phyloP scores from a whole-genome alignment of 169 alveolate species.

The Babesia caballi region DNA sequence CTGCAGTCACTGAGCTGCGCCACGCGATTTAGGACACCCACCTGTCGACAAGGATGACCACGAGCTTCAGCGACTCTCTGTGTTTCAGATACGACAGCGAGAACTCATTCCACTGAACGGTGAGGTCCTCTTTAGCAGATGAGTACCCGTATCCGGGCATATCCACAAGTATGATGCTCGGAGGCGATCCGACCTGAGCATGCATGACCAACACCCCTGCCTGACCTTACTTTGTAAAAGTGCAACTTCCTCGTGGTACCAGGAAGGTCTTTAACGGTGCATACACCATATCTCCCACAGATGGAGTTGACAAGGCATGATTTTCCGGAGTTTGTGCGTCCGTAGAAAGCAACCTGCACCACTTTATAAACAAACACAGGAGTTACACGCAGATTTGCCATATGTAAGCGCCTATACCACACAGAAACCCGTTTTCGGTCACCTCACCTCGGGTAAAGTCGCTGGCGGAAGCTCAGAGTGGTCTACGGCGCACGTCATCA shows the following conservation, averaged over 20 bases:
- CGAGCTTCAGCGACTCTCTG: slow-evolving; percentile 67
- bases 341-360: slow-evolving; percentile 72
- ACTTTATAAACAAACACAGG: background rate
- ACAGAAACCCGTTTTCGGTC: too few relatives aligned
- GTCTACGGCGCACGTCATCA: slow-evolving; percentile 33
- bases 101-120: slow-evolving; percentile 72
- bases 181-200: slow-evolving; percentile 69
- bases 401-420: too few relatives aligned
- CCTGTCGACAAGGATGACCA: slow-evolving; percentile 70
- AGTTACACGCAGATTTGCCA: too few relatives aligned
- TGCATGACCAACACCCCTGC: background rate
- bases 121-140: slow-evolving; percentile 64
- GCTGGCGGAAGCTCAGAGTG: slow-evolving; percentile 26
- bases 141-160: slow-evolving; percentile 79
- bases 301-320: slow-evolving; percentile 74
- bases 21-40: background rate
- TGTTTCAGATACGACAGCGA: slow-evolving; percentile 68
- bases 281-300: slow-evolving; percentile 68
- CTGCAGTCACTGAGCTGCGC: background rate
- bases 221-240: slow-evolving; percentile 64
- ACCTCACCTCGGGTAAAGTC: slow-evolving; percentile 59
- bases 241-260: slow-evolving; percentile 73
- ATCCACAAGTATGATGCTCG: slow-evolving; percentile 73
- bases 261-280: slow-evolving; percentile 64
- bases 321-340: slow-evolving; percentile 76